These are phyloP conservation scores for Hibiscus trionum DNA, from an alignment of 345 rosid genomes.

Conservation along the genomic window DNA sequence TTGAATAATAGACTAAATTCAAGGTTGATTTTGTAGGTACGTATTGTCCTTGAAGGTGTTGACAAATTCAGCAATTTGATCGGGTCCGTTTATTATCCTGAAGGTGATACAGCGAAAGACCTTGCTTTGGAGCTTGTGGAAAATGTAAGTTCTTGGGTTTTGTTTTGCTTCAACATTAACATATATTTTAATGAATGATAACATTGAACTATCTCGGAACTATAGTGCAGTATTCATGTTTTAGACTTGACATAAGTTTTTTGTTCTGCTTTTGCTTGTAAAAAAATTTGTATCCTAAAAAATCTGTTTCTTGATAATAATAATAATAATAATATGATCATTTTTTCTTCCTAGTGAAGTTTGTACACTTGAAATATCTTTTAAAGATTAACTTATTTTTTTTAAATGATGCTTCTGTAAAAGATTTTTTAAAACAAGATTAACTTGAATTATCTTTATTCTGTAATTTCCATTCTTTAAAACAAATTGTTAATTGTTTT, in stretches of 20 bases:
- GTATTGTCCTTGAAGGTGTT: slow-evolving; percentile 93
- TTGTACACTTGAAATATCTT: not conserved
- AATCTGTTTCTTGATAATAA: no score
- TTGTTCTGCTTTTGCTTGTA: not conserved
- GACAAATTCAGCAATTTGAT: slow-evolving; percentile 91
- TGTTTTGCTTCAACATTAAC: not conserved
- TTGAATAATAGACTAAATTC: slow-evolving; percentile 18
- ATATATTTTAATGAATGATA: slow-evolving; percentile 1
- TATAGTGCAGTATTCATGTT: not conserved
- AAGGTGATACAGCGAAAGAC: slow-evolving; percentile 75
- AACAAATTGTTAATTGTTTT: not conserved
- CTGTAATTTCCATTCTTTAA: not conserved
- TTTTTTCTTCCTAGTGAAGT: not conserved
- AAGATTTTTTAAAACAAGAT: not conserved
- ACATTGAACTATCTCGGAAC: not conserved
- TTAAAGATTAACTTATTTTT: not conserved
- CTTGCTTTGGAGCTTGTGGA: slow-evolving; percentile 88
- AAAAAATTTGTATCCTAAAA: not conserved
- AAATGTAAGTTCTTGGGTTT: slow-evolving; percentile 43
- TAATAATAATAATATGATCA: not conserved
- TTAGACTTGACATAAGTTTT: not conserved
- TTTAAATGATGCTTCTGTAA: not conserved
- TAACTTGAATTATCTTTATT: not conserved
- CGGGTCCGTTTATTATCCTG: slow-evolving; percentile 87
- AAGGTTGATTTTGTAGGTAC: slow-evolving; percentile 53